A percentile compares a stretch with the other conserved stretches of the same genome.
These are phyloP conservation scores for Puccinia coronata DNA, from an alignment of 1,284 basidiomycete species.

Conservation along the genomic window DNA sequence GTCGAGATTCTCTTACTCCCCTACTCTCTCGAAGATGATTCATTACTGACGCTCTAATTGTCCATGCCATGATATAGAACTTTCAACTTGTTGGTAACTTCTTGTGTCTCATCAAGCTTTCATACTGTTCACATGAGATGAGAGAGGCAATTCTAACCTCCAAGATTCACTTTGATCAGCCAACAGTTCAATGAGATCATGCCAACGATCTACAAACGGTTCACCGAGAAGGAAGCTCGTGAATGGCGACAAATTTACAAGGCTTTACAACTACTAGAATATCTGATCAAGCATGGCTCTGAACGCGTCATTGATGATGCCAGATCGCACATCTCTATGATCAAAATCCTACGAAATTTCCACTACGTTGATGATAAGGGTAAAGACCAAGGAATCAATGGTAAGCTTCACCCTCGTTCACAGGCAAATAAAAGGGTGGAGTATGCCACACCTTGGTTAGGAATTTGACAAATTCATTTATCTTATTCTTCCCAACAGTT, in stretches of 20 bases:
- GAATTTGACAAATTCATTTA: background rate
- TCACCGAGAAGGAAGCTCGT: constrained; percentile 84
- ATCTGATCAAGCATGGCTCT: constrained; percentile 95
- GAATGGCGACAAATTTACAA: constrained; percentile 99
- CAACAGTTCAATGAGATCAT: constrained; percentile 99
- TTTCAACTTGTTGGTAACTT: constrained; percentile 76
- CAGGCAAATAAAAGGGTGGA: no score
- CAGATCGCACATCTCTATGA: constrained; percentile 85
- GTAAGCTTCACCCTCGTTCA: constrained; percentile 65
- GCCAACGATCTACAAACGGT: constrained; percentile 84
- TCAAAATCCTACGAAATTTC: constrained; percentile 97
- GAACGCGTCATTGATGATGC: constrained; percentile 98
- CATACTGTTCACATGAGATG: background rate
- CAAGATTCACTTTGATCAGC: constrained; percentile 63
- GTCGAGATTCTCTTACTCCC: constrained; percentile 4
- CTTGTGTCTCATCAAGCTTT: background rate
- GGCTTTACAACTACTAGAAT: constrained; percentile 84
- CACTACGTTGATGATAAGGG: constrained; percentile 99
- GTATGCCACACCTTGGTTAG: no score
- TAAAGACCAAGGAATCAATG: constrained; percentile 98
- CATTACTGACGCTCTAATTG: background rate
- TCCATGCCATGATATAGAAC: constrained; percentile 65
- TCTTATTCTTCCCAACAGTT: constrained; percentile 63
- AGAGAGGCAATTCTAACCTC: constrained; percentile 1
- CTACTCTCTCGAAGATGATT: background rate